These are phyloP conservation scores for Knufia petricola DNA, from an alignment of 2,329 filamentous ascomycete genomes.

Conservation along the genomic window DNA sequence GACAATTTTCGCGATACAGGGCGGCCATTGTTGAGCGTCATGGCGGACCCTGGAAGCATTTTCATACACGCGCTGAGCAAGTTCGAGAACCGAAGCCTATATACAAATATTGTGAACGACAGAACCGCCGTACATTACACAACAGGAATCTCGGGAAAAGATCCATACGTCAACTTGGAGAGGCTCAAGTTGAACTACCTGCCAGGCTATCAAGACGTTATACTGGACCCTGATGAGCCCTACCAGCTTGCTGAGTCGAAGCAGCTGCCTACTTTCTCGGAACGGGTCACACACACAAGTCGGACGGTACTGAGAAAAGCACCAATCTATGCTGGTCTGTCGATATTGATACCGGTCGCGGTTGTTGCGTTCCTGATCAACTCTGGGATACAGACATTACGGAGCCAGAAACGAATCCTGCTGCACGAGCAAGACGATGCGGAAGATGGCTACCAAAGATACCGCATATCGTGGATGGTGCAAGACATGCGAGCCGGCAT, in stretches of 20 bases:
- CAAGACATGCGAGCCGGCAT: slow-evolving; percentile 66
- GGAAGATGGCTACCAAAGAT: slow-evolving; percentile 58
- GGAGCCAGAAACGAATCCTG: slow-evolving; percentile 63
- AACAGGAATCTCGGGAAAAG: slow-evolving; percentile 62
- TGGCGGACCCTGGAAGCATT: slow-evolving; percentile 74
- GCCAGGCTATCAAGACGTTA: slow-evolving; percentile 61
- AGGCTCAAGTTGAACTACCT: slow-evolving; percentile 64
- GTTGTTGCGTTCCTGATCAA: slow-evolving; percentile 64
- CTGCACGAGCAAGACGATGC: slow-evolving; percentile 64
- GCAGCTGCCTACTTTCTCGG: slow-evolving; percentile 28
- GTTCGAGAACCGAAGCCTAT: slow-evolving; percentile 69
- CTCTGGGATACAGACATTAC: slow-evolving; percentile 64
- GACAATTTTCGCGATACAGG: slow-evolving; percentile 76
- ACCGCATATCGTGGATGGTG: slow-evolving; percentile 66
- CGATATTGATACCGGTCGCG: slow-evolving; percentile 64
- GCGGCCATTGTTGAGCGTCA: slow-evolving; percentile 66
- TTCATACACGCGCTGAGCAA: slow-evolving; percentile 69
- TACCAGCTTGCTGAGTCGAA: slow-evolving; percentile 39
- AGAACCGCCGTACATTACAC: slow-evolving; percentile 75
- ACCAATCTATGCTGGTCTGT: slow-evolving; percentile 55
- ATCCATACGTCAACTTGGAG: slow-evolving; percentile 64
- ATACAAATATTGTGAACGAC: slow-evolving; percentile 83
- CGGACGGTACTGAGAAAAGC: slow-evolving; percentile 42
- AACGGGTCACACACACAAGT: slow-evolving; percentile 29
- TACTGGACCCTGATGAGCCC: slow-evolving; percentile 60